Percentiles rank a stretch among this genome's conserved stretches.
Evolutionary conservation across 2,329 filamentous ascomycete genomes (phyloP).

Genomic region (Hypocrella siamensis): DNA sequence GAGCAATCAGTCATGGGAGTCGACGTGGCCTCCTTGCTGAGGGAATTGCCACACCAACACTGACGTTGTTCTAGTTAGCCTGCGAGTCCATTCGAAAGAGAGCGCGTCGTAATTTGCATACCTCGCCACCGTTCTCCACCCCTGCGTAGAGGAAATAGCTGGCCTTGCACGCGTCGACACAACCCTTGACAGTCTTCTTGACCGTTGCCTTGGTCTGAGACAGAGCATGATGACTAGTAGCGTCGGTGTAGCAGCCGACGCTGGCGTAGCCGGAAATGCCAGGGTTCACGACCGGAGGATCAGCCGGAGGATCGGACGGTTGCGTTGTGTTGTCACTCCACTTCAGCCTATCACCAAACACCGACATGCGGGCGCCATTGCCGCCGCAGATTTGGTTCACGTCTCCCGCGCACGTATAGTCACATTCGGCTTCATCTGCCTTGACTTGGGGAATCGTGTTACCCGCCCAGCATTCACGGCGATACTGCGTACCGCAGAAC

Average conservation of each 20-base stretch:
- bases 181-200: slow-evolving; percentile 16
- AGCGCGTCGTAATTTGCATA: too few species aligned
- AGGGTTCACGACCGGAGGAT: slow-evolving; percentile 20
- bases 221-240: slow-evolving; percentile 15
- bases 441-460: slow-evolving; percentile 26
- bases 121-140: slow-evolving; percentile 23
- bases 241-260: slow-evolving; percentile 23
- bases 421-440: slow-evolving; percentile 31
- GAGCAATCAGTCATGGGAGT: slow-evolving; percentile 15
- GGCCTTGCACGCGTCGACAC: slow-evolving; percentile 16
- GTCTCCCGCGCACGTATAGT: slow-evolving; percentile 33
- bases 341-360: slow-evolving; percentile 24
- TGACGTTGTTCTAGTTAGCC: slow-evolving; percentile 2
- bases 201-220: slow-evolving; percentile 9
- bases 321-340: slow-evolving; percentile 13
- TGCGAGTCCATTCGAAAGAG: too few species aligned
- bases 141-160: slow-evolving; percentile 15
- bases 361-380: slow-evolving; percentile 28
- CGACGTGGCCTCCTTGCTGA: slow-evolving; percentile 12
- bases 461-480: slow-evolving; percentile 39
- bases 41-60: slow-evolving; percentile 20
- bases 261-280: slow-evolving; percentile 18
- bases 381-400: slow-evolving; percentile 37
- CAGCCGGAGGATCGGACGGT: slow-evolving; percentile 5
- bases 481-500: slow-evolving; percentile 34